Evolutionary conservation across 768 basidiomycete species (phyloP).

Genomic region (Xerocomus spinulosus): DNA sequence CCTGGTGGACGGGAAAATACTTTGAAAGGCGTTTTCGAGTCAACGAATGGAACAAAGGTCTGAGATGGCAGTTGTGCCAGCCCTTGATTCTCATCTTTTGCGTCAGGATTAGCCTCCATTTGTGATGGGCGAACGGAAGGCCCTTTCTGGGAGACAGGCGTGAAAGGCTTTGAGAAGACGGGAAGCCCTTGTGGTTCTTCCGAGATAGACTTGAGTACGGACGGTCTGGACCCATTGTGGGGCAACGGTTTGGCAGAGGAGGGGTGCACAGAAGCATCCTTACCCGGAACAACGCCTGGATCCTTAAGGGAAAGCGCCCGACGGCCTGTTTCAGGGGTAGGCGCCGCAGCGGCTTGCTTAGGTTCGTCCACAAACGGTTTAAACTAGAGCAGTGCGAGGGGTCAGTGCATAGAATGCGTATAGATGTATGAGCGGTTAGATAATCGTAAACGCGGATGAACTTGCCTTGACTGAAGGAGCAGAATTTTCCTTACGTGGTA

Average conservation of each 20-base stretch:
- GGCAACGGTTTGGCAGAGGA: conserved; percentile 26
- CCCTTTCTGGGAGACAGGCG: conserved; percentile 46
- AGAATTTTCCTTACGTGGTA: conserved; percentile 41
- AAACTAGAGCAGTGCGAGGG: conserved; percentile 41
- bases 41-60: conserved; percentile 41
- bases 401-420: not conserved
- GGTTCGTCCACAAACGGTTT: conserved; percentile 60
- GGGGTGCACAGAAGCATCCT: conserved; percentile 16
- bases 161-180: conserved; percentile 63
- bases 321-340: conserved; percentile 30
- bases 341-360: conserved; percentile 38
- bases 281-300: conserved; percentile 14
- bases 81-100: conserved; percentile 15
- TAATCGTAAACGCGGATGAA: not conserved
- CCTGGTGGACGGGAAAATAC: conserved; percentile 68
- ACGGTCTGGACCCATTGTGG: conserved; percentile 15
- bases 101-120: conserved; percentile 14
- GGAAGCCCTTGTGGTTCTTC: conserved; percentile 37
- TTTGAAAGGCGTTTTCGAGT: conserved; percentile 41
- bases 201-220: conserved; percentile 31
- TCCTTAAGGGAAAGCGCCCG: conserved; percentile 53
- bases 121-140: conserved; percentile 25
- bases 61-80: conserved; percentile 21
- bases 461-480: conserved; percentile 21
- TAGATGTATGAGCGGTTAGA: conserved; percentile 4